phyloP scores from a whole-genome alignment of 805 yeast genomes.

The Komagataella ulmi region DNA sequence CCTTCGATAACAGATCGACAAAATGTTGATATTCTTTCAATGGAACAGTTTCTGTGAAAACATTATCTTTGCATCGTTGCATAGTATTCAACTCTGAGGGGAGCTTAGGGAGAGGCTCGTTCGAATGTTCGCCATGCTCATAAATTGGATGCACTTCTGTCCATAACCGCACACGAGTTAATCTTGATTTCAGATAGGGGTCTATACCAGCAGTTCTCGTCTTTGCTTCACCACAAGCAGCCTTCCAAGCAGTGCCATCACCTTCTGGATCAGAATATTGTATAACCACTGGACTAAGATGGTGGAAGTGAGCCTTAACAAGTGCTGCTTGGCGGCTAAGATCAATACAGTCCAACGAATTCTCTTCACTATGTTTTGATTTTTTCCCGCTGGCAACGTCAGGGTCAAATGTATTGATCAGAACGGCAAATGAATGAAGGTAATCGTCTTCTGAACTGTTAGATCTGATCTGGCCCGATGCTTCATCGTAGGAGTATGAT shows the following conservation, averaged over 20 bases:
- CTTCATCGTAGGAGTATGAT: background rate
- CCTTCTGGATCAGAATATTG: background rate
- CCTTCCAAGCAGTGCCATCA: background rate
- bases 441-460: conserved; percentile 10
- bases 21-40: conserved; percentile 7
- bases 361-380: conserved; percentile 3
- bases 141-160: background rate
- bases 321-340: background rate
- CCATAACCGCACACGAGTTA: background rate
- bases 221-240: background rate
- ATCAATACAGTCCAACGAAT: conserved; percentile 1
- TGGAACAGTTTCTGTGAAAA: background rate
- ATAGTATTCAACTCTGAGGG: background rate
- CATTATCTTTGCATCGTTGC: background rate
- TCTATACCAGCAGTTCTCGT: background rate
- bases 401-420: conserved; percentile 7
- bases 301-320: conserved; percentile 7
- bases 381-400: background rate
- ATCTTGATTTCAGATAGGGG: background rate
- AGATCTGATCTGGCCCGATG: background rate
- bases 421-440: conserved; percentile 9
- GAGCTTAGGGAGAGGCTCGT: background rate
- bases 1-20: conserved; percentile 11
- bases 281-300: conserved; percentile 12
- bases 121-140: background rate